A percentile compares a stretch with the other conserved stretches of the same genome.
These are phyloP conservation scores for Diplogelasinospora grovesii DNA, from an alignment of 495 filamentous ascomycete genomes.

Conservation along the genomic window DNA sequence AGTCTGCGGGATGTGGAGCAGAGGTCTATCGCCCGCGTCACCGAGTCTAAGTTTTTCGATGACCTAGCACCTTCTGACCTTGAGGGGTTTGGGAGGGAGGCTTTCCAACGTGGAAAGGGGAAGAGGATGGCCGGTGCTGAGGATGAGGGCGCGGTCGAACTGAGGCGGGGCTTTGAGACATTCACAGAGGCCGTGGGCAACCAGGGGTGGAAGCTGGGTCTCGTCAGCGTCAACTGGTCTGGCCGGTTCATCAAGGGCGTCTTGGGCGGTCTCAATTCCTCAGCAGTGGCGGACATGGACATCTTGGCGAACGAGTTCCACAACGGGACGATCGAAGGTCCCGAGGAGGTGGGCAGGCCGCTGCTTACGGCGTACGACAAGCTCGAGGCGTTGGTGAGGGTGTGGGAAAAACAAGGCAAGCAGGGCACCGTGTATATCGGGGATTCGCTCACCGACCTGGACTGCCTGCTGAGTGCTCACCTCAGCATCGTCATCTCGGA, in stretches of 20 bases:
- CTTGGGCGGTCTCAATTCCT: slow-evolving; percentile 23
- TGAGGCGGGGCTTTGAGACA: not conserved
- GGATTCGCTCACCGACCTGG: slow-evolving; percentile 29
- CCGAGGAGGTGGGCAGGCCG: slow-evolving; percentile 16
- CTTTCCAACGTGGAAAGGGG: slow-evolving; percentile 13
- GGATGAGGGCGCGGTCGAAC: not conserved
- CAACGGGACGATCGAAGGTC: slow-evolving; percentile 31
- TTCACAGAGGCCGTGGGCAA: not conserved
- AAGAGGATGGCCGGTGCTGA: slow-evolving; percentile 7
- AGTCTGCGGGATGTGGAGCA: slow-evolving; percentile 29
- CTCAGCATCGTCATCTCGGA: slow-evolving; percentile 34
- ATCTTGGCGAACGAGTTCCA: slow-evolving; percentile 18
- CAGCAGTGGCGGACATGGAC: too few relatives aligned
- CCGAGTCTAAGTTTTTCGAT: slow-evolving; percentile 27
- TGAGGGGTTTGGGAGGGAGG: slow-evolving; percentile 18
- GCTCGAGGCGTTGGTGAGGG: not conserved
- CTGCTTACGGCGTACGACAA: not conserved
- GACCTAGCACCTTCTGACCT: slow-evolving; percentile 16
- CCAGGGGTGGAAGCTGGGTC: slow-evolving; percentile 23
- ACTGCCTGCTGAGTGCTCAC: slow-evolving; percentile 29
- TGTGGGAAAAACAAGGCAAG: not conserved
- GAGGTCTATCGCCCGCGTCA: slow-evolving; percentile 26
- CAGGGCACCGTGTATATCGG: slow-evolving; percentile 23
- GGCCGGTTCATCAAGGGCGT: slow-evolving; percentile 32
- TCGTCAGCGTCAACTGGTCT: slow-evolving; percentile 44